Conservation (phyloP, 2,329 filamentous ascomycete species). For the Fusarium sororula region DNA sequence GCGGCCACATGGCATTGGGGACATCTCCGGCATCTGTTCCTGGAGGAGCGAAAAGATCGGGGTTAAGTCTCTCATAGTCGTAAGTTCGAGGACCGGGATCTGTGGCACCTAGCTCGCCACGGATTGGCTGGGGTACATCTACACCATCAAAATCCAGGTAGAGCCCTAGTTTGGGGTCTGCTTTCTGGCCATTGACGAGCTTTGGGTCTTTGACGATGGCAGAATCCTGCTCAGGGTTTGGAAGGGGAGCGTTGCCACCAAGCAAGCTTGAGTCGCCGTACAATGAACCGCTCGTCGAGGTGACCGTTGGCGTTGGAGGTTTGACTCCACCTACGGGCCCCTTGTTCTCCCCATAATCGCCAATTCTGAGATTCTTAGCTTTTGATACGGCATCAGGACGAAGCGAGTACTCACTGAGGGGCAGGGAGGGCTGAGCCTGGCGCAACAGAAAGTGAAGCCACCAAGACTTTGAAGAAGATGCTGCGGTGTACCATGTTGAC, state of each 20-base stretch:
- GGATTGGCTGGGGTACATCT: slow-evolving; percentile 9
- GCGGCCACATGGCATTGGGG: slow-evolving; percentile 7
- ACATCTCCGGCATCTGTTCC: slow-evolving; percentile 8
- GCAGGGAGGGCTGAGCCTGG: neutral
- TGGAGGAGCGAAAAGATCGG: slow-evolving; percentile 5
- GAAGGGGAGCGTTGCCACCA: slow-evolving; percentile 1
- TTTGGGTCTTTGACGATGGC: slow-evolving; percentile 12
- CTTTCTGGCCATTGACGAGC: slow-evolving; percentile 5
- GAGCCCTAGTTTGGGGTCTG: slow-evolving; percentile 2
- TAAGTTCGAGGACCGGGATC: slow-evolving; percentile 14
- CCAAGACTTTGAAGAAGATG: neutral
- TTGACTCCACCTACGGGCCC: slow-evolving; percentile 4
- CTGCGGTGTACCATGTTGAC: neutral
- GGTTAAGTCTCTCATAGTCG: slow-evolving; percentile 14
- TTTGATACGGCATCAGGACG: fast-evolving
- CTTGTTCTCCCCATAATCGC: slow-evolving; percentile 18
- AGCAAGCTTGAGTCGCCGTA: slow-evolving; percentile 8
- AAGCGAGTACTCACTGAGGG: neutral
- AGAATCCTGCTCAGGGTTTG: slow-evolving; percentile 2
- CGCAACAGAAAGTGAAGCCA: neutral
- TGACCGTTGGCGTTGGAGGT: slow-evolving; percentile 12
- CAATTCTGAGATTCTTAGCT: neutral
- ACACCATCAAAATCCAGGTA: slow-evolving; percentile 10
- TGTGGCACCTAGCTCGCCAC: slow-evolving; percentile 1
- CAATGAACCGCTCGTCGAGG: slow-evolving; percentile 1